Percentiles rank a stretch among this genome's conserved stretches.
Conservation (phyloP, 1,284 basidiomycete genomes). For the Butyriboletus appendiculatus region DNA sequence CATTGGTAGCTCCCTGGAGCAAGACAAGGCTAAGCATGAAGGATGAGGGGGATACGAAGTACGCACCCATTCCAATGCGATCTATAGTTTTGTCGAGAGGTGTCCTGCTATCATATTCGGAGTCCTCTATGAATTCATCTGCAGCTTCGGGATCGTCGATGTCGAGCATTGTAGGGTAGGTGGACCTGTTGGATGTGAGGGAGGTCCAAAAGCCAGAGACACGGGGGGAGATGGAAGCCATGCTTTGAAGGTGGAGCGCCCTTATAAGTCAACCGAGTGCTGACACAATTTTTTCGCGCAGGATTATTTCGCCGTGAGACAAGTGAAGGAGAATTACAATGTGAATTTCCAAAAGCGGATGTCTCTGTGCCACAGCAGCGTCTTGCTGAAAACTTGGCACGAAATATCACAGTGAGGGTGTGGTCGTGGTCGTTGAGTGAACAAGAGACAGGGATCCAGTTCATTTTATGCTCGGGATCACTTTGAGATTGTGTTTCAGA, state of each 20-base stretch:
- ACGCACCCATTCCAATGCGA: constrained; percentile 83
- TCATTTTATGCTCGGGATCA: not conserved
- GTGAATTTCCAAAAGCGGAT: not conserved
- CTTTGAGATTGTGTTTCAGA: constrained; percentile 1
- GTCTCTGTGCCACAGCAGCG: not conserved
- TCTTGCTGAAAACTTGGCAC: not conserved
- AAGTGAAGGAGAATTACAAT: not conserved
- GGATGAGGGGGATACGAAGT: not conserved
- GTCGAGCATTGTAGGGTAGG: constrained; percentile 35
- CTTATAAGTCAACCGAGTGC: not conserved
- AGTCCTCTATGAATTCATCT: constrained; percentile 35
- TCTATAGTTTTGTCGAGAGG: constrained; percentile 87
- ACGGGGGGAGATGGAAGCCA: constrained; percentile 46
- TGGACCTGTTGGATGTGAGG: constrained; percentile 28
- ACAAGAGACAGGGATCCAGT: not conserved
- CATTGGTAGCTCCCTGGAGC: constrained; percentile 76
- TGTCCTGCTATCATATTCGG: constrained; percentile 55
- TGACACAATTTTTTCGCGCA: not conserved
- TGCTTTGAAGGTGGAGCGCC: constrained; percentile 7
- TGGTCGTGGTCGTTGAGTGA: not conserved
- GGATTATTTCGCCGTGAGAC: constrained; percentile 25
- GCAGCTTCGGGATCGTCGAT: constrained; percentile 40
- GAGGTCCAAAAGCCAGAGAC: constrained; percentile 50
- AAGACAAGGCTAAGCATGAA: not conserved
- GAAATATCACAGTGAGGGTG: not conserved